phyloP scores from a whole-genome alignment of 768 basidiomycete genomes.

The Auriculariales sp. region DNA sequence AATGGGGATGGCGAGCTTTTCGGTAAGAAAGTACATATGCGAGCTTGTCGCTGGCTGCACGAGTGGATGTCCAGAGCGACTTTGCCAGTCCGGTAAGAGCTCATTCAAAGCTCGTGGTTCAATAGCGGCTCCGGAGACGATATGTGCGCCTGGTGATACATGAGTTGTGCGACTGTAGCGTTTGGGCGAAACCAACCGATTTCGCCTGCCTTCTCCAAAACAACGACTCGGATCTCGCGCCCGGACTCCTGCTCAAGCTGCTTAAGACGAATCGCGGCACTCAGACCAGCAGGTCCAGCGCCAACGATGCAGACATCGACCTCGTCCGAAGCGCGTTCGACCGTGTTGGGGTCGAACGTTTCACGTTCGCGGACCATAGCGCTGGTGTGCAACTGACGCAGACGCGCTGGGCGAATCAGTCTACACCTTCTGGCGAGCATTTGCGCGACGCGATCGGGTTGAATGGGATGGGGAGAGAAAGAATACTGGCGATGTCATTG shows the following conservation, averaged over 20 bases:
- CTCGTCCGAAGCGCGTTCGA: slow-evolving; percentile 78
- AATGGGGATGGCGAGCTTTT: slow-evolving; percentile 53
- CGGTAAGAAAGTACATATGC: slow-evolving; percentile 75
- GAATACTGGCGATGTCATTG: no score
- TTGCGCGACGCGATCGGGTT: no score
- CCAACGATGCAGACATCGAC: slow-evolving; percentile 98
- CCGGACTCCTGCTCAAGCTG: slow-evolving; percentile 76
- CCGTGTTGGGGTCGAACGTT: slow-evolving; percentile 35
- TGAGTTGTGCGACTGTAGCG: neutral
- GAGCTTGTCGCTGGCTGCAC: slow-evolving; percentile 65
- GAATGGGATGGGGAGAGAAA: no score
- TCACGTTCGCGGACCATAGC: slow-evolving; percentile 8
- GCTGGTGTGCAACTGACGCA: neutral
- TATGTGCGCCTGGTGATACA: slow-evolving; percentile 59
- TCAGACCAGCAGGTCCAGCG: slow-evolving; percentile 86
- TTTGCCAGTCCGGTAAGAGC: slow-evolving; percentile 74
- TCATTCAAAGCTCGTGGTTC: slow-evolving; percentile 87
- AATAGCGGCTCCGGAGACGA: slow-evolving; percentile 89
- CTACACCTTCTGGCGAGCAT: neutral
- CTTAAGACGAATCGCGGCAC: slow-evolving; percentile 90
- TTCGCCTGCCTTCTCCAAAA: slow-evolving; percentile 90
- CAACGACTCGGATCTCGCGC: slow-evolving; percentile 75
- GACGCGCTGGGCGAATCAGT: neutral
- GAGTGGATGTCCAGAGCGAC: slow-evolving; percentile 55
- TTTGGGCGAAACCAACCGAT: slow-evolving; percentile 49